A percentile compares a stretch with the other conserved stretches of the same genome.
These are phyloP conservation scores for Paramecium sonneborni DNA, from an alignment of 73 alveolate genomes.

Conservation along the genomic window DNA sequence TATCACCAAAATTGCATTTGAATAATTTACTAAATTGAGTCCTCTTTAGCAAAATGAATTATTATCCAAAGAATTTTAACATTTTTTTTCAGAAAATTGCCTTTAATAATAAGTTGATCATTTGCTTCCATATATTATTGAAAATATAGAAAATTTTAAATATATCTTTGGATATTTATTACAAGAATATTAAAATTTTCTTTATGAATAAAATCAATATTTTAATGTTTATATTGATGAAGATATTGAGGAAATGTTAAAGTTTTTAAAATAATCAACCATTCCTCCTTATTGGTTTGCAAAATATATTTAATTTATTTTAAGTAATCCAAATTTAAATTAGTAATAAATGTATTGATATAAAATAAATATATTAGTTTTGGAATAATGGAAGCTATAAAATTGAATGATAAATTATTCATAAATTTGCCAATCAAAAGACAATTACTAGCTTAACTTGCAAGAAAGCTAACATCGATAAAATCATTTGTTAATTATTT, in stretches of 20 bases:
- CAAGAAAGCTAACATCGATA: neutral
- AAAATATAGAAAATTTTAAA: neutral
- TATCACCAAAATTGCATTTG: neutral
- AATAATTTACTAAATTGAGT: neutral
- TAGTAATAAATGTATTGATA: neutral
- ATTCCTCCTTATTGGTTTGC: slow-evolving; percentile 18
- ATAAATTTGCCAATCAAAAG: neutral
- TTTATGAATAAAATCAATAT: neutral
- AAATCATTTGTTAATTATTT: neutral
- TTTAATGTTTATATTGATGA: neutral
- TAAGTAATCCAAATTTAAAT: neutral
- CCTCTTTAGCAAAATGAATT: neutral
- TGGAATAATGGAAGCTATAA: neutral
- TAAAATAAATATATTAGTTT: neutral
- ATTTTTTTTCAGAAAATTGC: neutral
- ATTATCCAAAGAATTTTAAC: neutral
- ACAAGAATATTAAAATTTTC: neutral
- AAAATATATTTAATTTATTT: neutral
- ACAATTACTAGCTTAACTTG: neutral
- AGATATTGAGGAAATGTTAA: neutral
- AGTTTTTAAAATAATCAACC: neutral
- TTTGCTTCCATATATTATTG: neutral
- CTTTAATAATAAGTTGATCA: neutral
- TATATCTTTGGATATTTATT: neutral
- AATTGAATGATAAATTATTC: neutral